phyloP scores from a whole-genome alignment of 345 rosid species.

The Laguncularia racemosa region DNA sequence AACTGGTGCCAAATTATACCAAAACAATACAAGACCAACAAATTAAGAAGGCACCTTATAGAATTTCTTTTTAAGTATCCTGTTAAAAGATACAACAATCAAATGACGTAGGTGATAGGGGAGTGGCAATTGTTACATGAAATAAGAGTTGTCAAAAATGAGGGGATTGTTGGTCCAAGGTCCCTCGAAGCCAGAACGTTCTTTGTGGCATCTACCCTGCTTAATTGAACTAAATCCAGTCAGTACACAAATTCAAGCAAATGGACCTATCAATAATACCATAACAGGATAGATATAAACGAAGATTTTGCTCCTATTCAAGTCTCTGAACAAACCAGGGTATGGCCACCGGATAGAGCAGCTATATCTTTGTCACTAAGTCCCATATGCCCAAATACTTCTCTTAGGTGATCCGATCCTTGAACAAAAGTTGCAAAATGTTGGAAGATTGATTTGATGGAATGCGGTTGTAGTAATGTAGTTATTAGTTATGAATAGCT shows the following conservation, averaged over 20 bases:
- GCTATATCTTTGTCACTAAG: slow-evolving; percentile 78
- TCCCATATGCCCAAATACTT: slow-evolving; percentile 85
- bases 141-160: slow-evolving; percentile 78
- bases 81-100: not conserved
- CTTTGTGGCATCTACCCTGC: slow-evolving; percentile 94
- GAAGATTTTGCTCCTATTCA: not conserved
- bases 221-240: not conserved
- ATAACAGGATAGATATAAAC: too few relatives aligned
- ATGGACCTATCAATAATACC: not conserved
- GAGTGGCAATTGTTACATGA: slow-evolving; percentile 39
- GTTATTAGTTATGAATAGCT: not conserved
- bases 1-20: too few relatives aligned
- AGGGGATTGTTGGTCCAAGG: slow-evolving; percentile 86
- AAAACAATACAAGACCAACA: too few relatives aligned
- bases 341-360: slow-evolving; percentile 84
- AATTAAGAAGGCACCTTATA: not conserved
- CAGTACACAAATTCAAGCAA: not conserved
- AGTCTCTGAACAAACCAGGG: slow-evolving; percentile 39
- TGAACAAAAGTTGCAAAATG: slow-evolving; percentile 7
- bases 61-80: not conserved
- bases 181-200: slow-evolving; percentile 91
- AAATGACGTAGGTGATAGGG: not conserved
- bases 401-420: slow-evolving; percentile 81
- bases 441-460: not conserved
- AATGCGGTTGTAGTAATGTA: not conserved